phyloP scores from a whole-genome alignment of 73 alveolate species.

The Tetrahymena thermophila region DNA sequence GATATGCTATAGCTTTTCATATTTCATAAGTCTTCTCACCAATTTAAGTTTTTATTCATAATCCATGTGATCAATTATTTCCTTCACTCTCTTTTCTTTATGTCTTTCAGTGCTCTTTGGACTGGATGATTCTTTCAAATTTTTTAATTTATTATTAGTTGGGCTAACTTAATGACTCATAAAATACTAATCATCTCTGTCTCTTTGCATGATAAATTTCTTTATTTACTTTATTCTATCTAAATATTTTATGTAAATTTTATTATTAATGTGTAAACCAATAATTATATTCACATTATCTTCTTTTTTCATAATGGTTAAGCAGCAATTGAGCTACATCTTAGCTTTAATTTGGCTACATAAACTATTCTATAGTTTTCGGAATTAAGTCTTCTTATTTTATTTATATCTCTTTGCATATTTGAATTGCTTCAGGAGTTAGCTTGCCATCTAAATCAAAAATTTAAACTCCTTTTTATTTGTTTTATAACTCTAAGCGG shows the following conservation, averaged over 20 bases:
- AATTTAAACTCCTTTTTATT: not conserved
- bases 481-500: not conserved
- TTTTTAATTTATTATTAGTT: not conserved
- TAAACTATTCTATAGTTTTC: not conserved
- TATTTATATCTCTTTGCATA: not conserved
- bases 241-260: not conserved
- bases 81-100: not conserved
- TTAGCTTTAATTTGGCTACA: not conserved
- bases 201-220: not conserved
- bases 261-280: not conserved
- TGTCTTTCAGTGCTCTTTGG: not conserved
- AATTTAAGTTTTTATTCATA: not conserved
- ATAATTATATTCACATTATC: not conserved
- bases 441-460: not conserved
- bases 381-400: not conserved
- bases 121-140: not conserved
- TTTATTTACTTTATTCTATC: not conserved
- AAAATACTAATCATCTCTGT: not conserved
- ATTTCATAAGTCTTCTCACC: not conserved
- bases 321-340: not conserved
- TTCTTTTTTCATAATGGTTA: not conserved
- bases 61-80: not conserved
- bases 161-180: not conserved
- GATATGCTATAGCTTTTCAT: not conserved
- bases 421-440: not conserved